Conservation (phyloP, 2,329 filamentous ascomycete species). For the Aspergillus sp. region DNA sequence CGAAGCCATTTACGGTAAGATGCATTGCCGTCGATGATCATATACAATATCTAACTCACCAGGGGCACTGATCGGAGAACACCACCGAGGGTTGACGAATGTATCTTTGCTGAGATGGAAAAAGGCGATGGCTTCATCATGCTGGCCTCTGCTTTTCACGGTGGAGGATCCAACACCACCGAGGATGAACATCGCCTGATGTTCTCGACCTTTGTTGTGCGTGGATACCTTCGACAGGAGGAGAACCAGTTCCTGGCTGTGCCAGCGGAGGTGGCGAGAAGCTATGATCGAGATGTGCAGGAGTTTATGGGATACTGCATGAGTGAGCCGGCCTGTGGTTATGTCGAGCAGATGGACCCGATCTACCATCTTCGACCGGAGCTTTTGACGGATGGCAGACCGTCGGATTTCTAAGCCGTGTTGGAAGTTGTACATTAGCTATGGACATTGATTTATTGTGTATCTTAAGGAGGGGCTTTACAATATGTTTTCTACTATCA, state of each 20-base stretch:
- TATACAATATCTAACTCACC: not conserved
- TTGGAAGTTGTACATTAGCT: not conserved
- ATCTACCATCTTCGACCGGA: conserved; percentile 4
- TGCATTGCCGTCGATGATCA: not conserved
- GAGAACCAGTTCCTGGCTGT: conserved; percentile 36
- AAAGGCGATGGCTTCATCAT: conserved; percentile 35
- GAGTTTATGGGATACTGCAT: conserved; percentile 14
- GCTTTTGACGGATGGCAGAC: not conserved
- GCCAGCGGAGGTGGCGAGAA: conserved; percentile 5
- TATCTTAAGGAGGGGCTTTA: too few relatives aligned
- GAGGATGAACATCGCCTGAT: conserved; percentile 26
- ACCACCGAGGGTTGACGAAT: conserved; percentile 12
- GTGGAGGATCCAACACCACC: conserved; percentile 28
- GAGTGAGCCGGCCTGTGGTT: conserved; percentile 10
- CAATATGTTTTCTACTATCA: too few relatives aligned
- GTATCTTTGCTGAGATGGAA: conserved; percentile 25
- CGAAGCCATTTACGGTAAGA: conserved; percentile 20
- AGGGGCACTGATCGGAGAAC: not conserved
- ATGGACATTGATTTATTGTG: too few relatives aligned
- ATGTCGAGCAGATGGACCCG: conserved; percentile 7
- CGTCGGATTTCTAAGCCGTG: not conserved
- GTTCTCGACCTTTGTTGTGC: conserved; percentile 28
- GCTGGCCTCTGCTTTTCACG: conserved; percentile 30
- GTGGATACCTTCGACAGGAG: conserved; percentile 32
- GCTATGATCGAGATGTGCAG: conserved; percentile 10